Conservation (phyloP, 164 flowering plant species). For the Euptelea pleiosperma region DNA sequence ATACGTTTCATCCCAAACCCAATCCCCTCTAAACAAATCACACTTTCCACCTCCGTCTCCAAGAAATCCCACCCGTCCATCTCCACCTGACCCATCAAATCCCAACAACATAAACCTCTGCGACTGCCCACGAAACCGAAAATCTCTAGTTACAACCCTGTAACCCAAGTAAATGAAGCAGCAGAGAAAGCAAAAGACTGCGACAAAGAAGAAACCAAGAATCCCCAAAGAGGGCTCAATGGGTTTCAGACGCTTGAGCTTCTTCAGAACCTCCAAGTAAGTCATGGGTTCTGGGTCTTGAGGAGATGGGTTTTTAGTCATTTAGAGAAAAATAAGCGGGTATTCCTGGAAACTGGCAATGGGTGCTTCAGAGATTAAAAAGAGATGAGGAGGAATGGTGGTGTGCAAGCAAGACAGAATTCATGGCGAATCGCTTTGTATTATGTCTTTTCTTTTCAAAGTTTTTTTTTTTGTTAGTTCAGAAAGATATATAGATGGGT, state of each 20-base stretch:
- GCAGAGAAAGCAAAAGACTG: conserved; percentile 28
- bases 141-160: conserved; percentile 14
- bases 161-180: conserved; percentile 51
- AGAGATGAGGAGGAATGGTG: too few species aligned
- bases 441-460: too few species aligned
- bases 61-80: conserved; percentile 34
- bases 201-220: conserved; percentile 38
- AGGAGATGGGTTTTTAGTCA: conserved; percentile 13
- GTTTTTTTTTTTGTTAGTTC: too few species aligned
- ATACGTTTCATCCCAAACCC: conserved; percentile 89
- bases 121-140: conserved; percentile 2
- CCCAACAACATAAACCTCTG: conserved; percentile 21
- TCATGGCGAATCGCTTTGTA: too few species aligned
- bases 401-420: too few species aligned
- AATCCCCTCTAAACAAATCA: conserved; percentile 71
- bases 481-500: conserved; percentile 1
- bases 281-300: conserved; percentile 21
- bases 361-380: neutral
- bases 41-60: conserved; percentile 45
- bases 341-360: neutral
- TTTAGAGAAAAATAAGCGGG: conserved; percentile 5
- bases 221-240: conserved; percentile 39
- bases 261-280: conserved; percentile 43
- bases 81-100: conserved; percentile 10
- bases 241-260: conserved; percentile 46